phyloP scores from a whole-genome alignment of 23 red algal genomes.

The Agarophyton chilense region DNA sequence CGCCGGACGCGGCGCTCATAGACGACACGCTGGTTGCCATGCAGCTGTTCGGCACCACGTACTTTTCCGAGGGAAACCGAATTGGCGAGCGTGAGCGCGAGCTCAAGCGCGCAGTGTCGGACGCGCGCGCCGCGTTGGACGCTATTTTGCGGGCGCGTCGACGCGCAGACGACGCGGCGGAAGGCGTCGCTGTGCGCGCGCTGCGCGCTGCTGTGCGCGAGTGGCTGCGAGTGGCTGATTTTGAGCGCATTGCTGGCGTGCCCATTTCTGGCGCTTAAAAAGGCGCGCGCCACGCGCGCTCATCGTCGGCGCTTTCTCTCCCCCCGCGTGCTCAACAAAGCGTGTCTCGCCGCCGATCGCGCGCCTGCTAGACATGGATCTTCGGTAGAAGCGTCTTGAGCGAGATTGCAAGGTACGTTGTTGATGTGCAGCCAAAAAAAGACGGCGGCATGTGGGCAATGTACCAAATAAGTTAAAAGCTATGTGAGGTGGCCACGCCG shows the following conservation, averaged over 20 bases:
- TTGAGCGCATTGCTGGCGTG: constrained; percentile 3
- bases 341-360: too few relatives aligned
- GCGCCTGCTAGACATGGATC: too few relatives aligned
- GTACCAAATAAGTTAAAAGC: too few relatives aligned
- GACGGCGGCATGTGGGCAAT: too few relatives aligned
- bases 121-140: background rate
- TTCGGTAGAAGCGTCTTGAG: too few relatives aligned
- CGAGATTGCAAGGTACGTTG: background rate
- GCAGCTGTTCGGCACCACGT: constrained; percentile 58
- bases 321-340: too few relatives aligned
- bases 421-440: too few relatives aligned
- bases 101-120: background rate
- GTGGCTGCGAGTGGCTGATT: constrained; percentile 4
- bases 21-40: constrained; percentile 43
- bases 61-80: constrained; percentile 72
- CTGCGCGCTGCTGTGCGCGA: background rate
- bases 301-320: background rate
- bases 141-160: background rate
- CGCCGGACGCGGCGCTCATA: background rate
- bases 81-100: constrained; percentile 44
- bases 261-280: background rate
- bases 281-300: background rate
- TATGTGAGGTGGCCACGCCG: too few relatives aligned
- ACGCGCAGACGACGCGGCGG: background rate
- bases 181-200: background rate